Conservation (phyloP, 2,329 filamentous ascomycete genomes). For the Lithohypha guttulata region DNA sequence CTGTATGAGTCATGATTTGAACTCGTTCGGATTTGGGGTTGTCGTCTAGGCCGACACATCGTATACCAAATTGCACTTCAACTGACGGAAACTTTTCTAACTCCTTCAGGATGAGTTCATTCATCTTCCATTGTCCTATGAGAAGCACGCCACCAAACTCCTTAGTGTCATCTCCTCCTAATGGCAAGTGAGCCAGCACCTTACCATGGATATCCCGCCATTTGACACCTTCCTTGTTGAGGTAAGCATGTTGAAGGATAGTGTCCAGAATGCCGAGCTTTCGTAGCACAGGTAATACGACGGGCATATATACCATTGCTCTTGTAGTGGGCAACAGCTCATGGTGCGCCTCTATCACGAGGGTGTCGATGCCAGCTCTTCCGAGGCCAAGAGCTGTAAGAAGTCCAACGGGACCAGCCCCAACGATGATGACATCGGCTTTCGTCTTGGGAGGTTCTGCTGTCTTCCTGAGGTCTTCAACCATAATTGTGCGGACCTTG, state of each 20-base stretch:
- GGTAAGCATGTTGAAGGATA: conserved; percentile 3
- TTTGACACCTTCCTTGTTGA: conserved; percentile 9
- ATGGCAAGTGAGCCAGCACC: conserved; percentile 9
- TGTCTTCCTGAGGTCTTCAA: not conserved
- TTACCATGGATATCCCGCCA: conserved; percentile 13
- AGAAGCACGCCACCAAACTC: conserved; percentile 12
- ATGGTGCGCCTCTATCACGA: conserved; percentile 25
- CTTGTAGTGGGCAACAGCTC: conserved; percentile 27
- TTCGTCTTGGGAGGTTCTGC: not conserved
- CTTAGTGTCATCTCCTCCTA: not conserved
- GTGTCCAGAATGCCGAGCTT: conserved; percentile 7
- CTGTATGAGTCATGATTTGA: conserved; percentile 4
- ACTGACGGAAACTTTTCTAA: conserved; percentile 10
- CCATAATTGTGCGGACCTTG: not conserved
- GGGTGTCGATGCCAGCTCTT: conserved; percentile 26
- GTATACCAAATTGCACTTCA: conserved; percentile 10
- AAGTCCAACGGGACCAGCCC: conserved; percentile 33
- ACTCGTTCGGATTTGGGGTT: not conserved
- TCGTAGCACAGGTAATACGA: conserved; percentile 30
- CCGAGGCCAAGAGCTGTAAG: conserved; percentile 31
- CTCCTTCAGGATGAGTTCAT: conserved; percentile 10
- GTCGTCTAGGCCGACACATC: conserved; percentile 8
- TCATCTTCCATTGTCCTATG: conserved; percentile 10
- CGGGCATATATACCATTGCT: conserved; percentile 34
- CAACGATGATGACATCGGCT: conserved; percentile 21